Base-by-base conservation (phyloP, 441 rosid genomes). In the Pelargonium cotyledonis region DNA sequence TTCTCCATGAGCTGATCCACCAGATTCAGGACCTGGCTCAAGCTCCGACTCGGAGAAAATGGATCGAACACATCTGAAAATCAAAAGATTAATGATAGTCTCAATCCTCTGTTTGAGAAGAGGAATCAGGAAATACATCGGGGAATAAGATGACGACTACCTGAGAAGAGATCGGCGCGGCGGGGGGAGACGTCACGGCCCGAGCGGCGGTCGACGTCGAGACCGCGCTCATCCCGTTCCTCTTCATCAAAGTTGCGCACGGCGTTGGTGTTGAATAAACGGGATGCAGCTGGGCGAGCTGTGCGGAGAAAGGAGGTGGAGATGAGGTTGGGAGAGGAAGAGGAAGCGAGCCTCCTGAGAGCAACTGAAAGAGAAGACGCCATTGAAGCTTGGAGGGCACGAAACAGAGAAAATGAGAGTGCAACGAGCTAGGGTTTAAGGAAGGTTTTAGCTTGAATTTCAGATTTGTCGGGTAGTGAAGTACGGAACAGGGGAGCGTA, bases 261-360 rank as follows among this genome's bases (percentile, higher is more conserved):
- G 0, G 90, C 82, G 53, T 85, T 81, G 41, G 89, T 80, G 80
- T 86, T 89, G 75, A 89, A 81, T 46, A 84, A 77, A 26, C 94
- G 90, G 64, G 84, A 71, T 2, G 68, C 26, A 23, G 26, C 51
- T 4, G 74, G 35, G 0, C 83, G 69, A 14, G 68, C 65, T 0
- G 61, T 6, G 23, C 61, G 61, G 8, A 55, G 2, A n/a, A n/a
- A n/a, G n/a, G n/a, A n/a, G n/a, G n/a, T n/a, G n/a, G n/a, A n/a
- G n/a, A n/a, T n/a, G 26, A 23, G 26, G 26, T 2, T 23, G 26
- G 26, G 26, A 23, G 26, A 23, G 26, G 26, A 23, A 23, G 26
- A 23, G 26, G 26, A 23, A 23, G 26, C 26, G 26, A 23, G 26
- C 26, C 26, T 23, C 26, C 26, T 23, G 26, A 23, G 26, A 23